A percentile compares a stretch with the other conserved stretches of the same genome.
Conservation (phyloP, 2,329 filamentous ascomycete genomes). For the Cytospora piceae region DNA sequence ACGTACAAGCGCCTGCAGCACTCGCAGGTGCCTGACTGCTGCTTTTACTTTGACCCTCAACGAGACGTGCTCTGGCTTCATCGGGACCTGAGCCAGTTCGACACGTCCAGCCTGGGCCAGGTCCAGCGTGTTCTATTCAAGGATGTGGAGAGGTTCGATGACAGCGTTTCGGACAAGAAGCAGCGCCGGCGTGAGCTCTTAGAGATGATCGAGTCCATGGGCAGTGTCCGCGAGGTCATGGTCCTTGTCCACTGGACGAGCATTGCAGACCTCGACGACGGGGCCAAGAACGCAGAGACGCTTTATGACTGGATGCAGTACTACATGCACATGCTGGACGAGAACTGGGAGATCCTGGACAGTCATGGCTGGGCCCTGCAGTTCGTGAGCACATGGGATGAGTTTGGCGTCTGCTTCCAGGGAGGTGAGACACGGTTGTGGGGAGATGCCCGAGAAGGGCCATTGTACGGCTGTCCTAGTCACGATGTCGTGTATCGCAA, state of each 20-base stretch:
- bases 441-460: constrained; percentile 29
- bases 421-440: constrained; percentile 24
- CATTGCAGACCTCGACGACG: constrained; percentile 28
- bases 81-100: constrained; percentile 30
- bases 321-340: constrained; percentile 29
- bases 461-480: constrained; percentile 29
- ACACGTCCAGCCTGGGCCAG: constrained; percentile 12
- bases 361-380: constrained; percentile 29
- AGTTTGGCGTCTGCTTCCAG: constrained; percentile 29
- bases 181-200: constrained; percentile 30
- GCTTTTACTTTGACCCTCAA: constrained; percentile 29
- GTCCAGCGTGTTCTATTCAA: constrained; percentile 29
- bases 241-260: constrained; percentile 31
- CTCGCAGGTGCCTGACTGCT: constrained; percentile 17
- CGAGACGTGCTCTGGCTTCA: constrained; percentile 31
- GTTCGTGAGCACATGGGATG: constrained; percentile 30
- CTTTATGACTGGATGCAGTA: constrained; percentile 32
- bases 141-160: constrained; percentile 29
- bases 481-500: constrained; percentile 30
- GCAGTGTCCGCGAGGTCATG: constrained; percentile 30
- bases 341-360: constrained; percentile 30
- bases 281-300: constrained; percentile 19
- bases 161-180: constrained; percentile 30
- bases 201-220: constrained; percentile 30
- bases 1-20: constrained; percentile 29